Evolutionary conservation across 1,139 yeast genomes (phyloP), one percentile per base, ranked within the genome.

Genomic region (Meyerozyma guilliermondii): DNA sequence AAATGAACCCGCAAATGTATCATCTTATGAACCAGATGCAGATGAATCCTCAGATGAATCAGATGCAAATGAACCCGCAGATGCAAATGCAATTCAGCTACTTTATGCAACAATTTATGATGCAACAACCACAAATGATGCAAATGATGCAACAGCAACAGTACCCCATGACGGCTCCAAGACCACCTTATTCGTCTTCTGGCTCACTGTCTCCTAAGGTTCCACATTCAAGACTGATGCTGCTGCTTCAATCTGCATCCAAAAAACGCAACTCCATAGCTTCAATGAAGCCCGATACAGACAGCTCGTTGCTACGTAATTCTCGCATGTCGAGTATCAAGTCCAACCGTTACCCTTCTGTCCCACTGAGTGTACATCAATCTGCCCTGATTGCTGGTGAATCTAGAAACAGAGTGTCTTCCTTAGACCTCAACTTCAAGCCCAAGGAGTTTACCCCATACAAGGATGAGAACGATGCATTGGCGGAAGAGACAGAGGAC

Each of bases 261-360:
- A 35, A 16, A 9, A 35, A 23, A 24, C 17, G 36, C 8, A 9
- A 16, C 26, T 33, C 36, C 8, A 17, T 33, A 11, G 24, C 36
- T 11, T 33, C 36, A 7, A 9, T 33, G 36, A 33, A 13, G 20
- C 36, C 36, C 20, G 51, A 45, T 31, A 47, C 46, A 11, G 54
- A 53, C 20, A 59, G 55, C 43, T 58, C 51, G 38, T 53, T 68
- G 39, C 46, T 67, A 35, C 51, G 56, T 27, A 61, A 60, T 38
- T 60, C 72, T 10, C 57, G 75, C 47, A 59, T 52, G 38, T 59
- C 68, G 13, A 63, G 70, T 6, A 49, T 66, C 30, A 66, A 62
- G 49, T 63, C 72, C 6, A 68, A 56, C 43, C 56, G 76, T 41
- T 66, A 56, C 41, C 62, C 73, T 7, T 68, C 74, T 16, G 66